A percentile compares a stretch with the other conserved stretches of the same genome.
Conservation (phyloP, 129 eudicot species). For the Arctium lappa region DNA sequence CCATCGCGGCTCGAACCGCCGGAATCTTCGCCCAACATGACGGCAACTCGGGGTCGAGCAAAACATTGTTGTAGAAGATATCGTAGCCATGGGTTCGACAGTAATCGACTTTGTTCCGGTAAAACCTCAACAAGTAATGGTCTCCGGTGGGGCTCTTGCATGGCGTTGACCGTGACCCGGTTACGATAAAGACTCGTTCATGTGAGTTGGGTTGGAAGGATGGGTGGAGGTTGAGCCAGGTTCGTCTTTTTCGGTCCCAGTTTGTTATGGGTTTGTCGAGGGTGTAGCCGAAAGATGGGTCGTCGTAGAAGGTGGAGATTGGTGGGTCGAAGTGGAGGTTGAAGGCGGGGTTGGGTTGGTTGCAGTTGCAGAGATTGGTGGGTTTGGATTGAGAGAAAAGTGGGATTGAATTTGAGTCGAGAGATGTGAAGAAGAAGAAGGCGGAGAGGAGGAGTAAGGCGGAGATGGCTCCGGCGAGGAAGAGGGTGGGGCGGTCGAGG, state of each 20-base stretch:
- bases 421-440: constrained; percentile 23
- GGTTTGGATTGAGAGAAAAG: neutral
- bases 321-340: constrained; percentile 34
- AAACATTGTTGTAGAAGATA: constrained; percentile 41
- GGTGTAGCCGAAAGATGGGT: constrained; percentile 36
- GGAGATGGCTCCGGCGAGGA: constrained; percentile 38
- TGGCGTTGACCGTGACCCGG: constrained; percentile 39
- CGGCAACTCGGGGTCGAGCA: constrained; percentile 28
- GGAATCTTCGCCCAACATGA: constrained; percentile 47
- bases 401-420: neutral
- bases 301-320: constrained; percentile 39
- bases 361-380: constrained; percentile 11
- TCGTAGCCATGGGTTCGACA: constrained; percentile 44
- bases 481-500: constrained; percentile 32
- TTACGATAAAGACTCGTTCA: constrained; percentile 23
- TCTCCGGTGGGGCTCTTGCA: constrained; percentile 35
- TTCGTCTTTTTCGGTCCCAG: constrained; percentile 28
- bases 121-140: constrained; percentile 29
- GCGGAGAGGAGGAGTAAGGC: constrained; percentile 19
- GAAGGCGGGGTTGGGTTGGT: constrained; percentile 24
- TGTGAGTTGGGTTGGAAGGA: constrained; percentile 18
- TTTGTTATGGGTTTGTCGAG: constrained; percentile 11
- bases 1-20: constrained; percentile 46
- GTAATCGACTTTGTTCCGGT: constrained; percentile 40
- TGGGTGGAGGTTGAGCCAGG: constrained; percentile 36